phyloP scores from a whole-genome alignment of 345 rosid species.

The Sapria himalayana region DNA sequence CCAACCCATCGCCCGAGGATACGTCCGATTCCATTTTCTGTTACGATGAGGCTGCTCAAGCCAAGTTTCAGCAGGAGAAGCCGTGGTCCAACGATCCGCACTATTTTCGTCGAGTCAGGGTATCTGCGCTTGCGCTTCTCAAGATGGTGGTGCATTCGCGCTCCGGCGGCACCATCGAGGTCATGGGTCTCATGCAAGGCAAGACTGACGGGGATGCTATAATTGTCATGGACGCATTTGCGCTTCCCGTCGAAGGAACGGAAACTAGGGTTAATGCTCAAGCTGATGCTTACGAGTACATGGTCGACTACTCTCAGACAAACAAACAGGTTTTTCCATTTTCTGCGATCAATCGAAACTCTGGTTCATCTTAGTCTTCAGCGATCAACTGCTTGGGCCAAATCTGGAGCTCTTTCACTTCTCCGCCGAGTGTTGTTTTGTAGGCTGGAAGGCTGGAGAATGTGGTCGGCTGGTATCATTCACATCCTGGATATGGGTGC shows the following conservation, averaged over 20 bases:
- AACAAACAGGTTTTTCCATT: conserved; percentile 51
- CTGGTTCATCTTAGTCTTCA: no score
- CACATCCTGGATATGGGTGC: conserved; percentile 99
- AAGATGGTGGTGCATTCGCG: conserved; percentile 99
- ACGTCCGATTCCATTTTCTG: conserved; percentile 58
- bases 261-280: conserved; percentile 97
- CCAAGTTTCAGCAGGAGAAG: conserved; percentile 65
- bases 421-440: conserved; percentile 1
- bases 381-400: no score
- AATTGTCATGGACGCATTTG: conserved; percentile 98
- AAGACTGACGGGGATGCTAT: conserved; percentile 91
- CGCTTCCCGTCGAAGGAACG: conserved; percentile 98
- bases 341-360: no score
- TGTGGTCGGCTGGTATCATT: conserved; percentile 85
- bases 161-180: conserved; percentile 96
- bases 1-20: conserved; percentile 13
- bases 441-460: conserved; percentile 96
- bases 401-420: no score
- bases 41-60: conserved; percentile 53
- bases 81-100: conserved; percentile 90
- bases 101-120: conserved; percentile 90
- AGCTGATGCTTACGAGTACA: conserved; percentile 96
- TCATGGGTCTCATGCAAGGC: conserved; percentile 99
- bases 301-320: conserved; percentile 96
- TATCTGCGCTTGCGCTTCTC: conserved; percentile 91